Evolutionary conservation across 192 early-diverging fungal genomes (phyloP), one percentile per base, ranked within the genome.

Genomic region (Coemansia aciculifera): DNA sequence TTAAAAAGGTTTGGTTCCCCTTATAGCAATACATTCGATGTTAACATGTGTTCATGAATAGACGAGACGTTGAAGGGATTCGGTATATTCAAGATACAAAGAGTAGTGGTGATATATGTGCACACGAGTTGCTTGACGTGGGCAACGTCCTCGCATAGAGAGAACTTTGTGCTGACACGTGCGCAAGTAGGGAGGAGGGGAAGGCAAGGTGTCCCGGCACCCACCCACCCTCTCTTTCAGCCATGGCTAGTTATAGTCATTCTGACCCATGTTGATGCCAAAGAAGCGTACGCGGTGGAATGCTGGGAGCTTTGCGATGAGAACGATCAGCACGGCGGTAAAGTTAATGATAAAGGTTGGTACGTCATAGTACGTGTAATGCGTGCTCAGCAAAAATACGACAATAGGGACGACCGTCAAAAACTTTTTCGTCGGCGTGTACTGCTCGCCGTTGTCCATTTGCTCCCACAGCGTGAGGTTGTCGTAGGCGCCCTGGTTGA

Each of bases 341-440:
- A 99, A 87, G 77, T 98, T 99, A 75, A 99, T 88, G 64, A 88
- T 86, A 75, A 99, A 99, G 17, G 93, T 94, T 31, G 90, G 73
- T 3, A 91, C 72, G 66, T 98, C 93, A 83, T 99, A 99, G 85
- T 97, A 92, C 1, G 94, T 92, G 83, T 97, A 98, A 79, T 98
- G 95, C 29, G 94, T 95, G 80, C 92, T 93, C 38, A 99, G 75
- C 54, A 99, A 85, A 72, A 99, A 99, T 94, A 99, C 79, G 66
- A 89, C 77, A 54, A 98, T 94, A 11, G 97, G 97, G 19, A 96
- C 88, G n/a, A 91, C 91, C 17, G 94, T 98, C 44, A 98, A 82
- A 75, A 94, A 99, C 78, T 99, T 99, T 78, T 95, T 95, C 66
- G 96, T 92, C n/a, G 96, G 94, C 32, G 97, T 99, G 77, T 97